Evolutionary conservation across 1,284 basidiomycete species (phyloP).

Genomic region (Trichosporon sp.): DNA sequence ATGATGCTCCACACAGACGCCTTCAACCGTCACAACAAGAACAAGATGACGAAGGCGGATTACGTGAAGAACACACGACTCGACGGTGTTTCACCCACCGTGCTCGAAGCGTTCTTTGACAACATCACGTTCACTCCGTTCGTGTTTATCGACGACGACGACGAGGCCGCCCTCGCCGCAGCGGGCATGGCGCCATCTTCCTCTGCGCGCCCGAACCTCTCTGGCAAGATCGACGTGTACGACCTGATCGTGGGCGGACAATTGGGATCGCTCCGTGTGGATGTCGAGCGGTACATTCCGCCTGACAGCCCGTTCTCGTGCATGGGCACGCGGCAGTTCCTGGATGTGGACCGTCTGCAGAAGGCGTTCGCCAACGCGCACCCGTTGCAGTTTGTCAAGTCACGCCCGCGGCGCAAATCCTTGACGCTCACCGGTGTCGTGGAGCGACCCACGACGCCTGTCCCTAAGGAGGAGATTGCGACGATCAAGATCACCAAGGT

Average conservation of each 20-base stretch:
- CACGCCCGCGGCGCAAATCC: constrained; percentile 33
- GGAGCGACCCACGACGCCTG: neutral
- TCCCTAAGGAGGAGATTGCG: constrained; percentile 37
- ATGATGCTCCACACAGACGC: constrained; percentile 99
- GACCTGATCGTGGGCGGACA: constrained; percentile 79
- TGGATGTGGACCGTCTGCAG: constrained; percentile 71
- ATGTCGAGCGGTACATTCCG: constrained; percentile 69
- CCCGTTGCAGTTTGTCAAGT: constrained; percentile 63
- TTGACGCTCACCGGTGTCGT: constrained; percentile 18
- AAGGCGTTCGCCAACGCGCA: constrained; percentile 70
- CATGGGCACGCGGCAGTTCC: constrained; percentile 69
- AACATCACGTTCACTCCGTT: constrained; percentile 94
- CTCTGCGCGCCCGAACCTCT: constrained; percentile 30
- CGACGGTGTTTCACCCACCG: constrained; percentile 78
- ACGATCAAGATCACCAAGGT: constrained; percentile 78
- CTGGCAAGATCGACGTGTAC: constrained; percentile 83
- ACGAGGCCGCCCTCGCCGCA: constrained; percentile 29
- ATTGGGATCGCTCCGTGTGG: constrained; percentile 73
- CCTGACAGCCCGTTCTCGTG: constrained; percentile 72
- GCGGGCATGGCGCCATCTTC: constrained; percentile 14
- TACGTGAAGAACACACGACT: constrained; percentile 88
- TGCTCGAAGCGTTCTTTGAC: constrained; percentile 93
- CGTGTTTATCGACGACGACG: constrained; percentile 69
- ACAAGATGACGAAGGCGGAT: constrained; percentile 93
- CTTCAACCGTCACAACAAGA: constrained; percentile 96